phyloP scores from a whole-genome alignment of 805 yeast species.

The Vanderwaltozyma polyspora region DNA sequence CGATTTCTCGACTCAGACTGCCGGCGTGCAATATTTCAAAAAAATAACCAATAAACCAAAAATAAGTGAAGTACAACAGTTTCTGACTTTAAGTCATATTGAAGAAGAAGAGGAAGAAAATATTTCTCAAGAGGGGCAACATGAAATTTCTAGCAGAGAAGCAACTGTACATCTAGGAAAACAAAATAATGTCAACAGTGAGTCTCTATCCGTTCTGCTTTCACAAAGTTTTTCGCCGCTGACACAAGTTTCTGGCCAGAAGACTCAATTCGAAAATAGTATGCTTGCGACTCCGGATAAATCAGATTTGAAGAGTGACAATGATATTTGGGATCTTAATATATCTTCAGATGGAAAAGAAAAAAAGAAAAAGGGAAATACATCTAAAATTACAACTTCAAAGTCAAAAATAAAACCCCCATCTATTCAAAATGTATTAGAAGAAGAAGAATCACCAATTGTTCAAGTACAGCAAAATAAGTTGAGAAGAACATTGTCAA shows the following conservation, averaged over 20 bases:
- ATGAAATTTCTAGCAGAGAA: not conserved
- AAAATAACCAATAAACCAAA: conserved; percentile 12
- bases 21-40: not conserved
- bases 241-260: not conserved
- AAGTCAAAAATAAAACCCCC: not conserved
- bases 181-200: not conserved
- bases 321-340: conserved; percentile 12
- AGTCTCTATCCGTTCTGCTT: not conserved
- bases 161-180: not conserved
- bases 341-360: conserved; percentile 9
- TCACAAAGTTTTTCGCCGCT: conserved; percentile 3
- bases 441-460: conserved; percentile 1
- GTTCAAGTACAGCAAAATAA: conserved; percentile 1
- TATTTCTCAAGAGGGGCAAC: not conserved
- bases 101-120: conserved; percentile 3
- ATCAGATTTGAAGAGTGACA: conserved; percentile 5
- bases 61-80: conserved; percentile 25
- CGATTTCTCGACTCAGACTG: conserved; percentile 1
- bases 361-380: conserved; percentile 10
- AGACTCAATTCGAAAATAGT: conserved; percentile 1
- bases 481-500: not conserved
- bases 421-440: too few relatives aligned
- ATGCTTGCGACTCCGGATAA: conserved; percentile 12
- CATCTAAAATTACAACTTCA: conserved; percentile 1
- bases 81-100: conserved; percentile 15